Evolutionary conservation across 441 rosid species (phyloP).

Genomic region (Croton laevigatus): DNA sequence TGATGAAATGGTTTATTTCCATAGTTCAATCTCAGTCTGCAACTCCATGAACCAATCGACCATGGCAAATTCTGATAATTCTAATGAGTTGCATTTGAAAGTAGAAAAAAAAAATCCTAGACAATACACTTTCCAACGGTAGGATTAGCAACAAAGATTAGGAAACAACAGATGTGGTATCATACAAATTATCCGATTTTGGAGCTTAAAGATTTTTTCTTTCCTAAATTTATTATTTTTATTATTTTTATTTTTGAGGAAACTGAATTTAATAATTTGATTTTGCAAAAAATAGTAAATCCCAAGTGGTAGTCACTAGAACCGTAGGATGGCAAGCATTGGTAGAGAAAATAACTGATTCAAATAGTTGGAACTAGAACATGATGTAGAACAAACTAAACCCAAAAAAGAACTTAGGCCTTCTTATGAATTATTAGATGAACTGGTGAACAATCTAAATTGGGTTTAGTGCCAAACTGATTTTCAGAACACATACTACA

Average conservation of each 20-base stretch:
- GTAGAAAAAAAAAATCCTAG: too few relatives aligned
- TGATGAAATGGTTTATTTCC: constrained; percentile 83
- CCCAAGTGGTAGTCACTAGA: background rate
- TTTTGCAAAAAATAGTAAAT: constrained; percentile 1
- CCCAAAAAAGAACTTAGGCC: background rate
- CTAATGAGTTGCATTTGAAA: constrained; percentile 38
- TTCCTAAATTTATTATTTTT: too few relatives aligned
- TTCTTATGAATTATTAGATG: too few relatives aligned
- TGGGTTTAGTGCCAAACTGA: background rate
- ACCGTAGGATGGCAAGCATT: background rate
- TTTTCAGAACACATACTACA: background rate
- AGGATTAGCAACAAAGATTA: too few relatives aligned
- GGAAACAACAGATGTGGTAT: too few relatives aligned
- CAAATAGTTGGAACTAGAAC: background rate
- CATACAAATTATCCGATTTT: too few relatives aligned
- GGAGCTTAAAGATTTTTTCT: too few relatives aligned
- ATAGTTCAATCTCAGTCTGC: constrained; percentile 72
- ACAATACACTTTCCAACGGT: too few relatives aligned
- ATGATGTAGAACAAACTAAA: background rate
- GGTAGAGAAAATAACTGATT: background rate
- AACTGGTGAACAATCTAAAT: too few relatives aligned
- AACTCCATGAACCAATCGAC: constrained; percentile 64
- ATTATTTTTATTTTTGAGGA: too few relatives aligned
- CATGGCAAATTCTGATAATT: constrained; percentile 57
- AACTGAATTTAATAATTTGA: background rate